Base-by-base conservation (phyloP, 345 rosid genomes). In the Citropsis articulata region DNA sequence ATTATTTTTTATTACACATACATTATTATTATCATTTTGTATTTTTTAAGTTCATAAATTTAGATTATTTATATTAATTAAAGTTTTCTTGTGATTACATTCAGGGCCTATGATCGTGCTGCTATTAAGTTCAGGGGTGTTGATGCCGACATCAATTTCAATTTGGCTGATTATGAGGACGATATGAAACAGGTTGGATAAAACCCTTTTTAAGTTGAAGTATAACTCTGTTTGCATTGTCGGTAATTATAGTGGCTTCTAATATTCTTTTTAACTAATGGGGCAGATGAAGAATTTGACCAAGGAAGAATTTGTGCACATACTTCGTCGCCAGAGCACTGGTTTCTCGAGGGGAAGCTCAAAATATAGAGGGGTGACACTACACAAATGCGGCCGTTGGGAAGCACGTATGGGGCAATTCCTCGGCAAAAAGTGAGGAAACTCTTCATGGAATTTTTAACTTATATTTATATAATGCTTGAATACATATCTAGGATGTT, bases 341-440 rank as follows among this genome's bases (percentile, higher is more conserved):
- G 98, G 98, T 22, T 95, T 95, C 75, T 92, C 98, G 2, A 74
- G 98, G 25, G 98, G 98, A 24, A 95, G 98, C 84, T 95, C 98
- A 0, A 95, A 92, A 83, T 95, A 91, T 81, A 81, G 98, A 81
- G 98, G 98, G 31, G 98, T 95, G 60, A 93, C 97, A 14, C 78
- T 95, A 83, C 98, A 95, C 78, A 93, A 93, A 83, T 93, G 97
- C 77, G 98, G 98, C 62, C 86, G 98, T 70, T 93, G 99, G 98
- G 99, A 95, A 85, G 97, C 99, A 27, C 87, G 99, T 75, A 95
- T 95, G 97, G 98, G 99, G 24, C 99, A 93, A 77, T 93, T 95
- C 82, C 96, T 92, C 74, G 98, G 98, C 66, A 95, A 95, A 90
- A 95, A 93, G 99, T 95, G 89, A 95, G 91, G 72, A 59, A 30